phyloP scores from a whole-genome alignment of 805 yeast species.

The Myxozyma mucilagina region DNA sequence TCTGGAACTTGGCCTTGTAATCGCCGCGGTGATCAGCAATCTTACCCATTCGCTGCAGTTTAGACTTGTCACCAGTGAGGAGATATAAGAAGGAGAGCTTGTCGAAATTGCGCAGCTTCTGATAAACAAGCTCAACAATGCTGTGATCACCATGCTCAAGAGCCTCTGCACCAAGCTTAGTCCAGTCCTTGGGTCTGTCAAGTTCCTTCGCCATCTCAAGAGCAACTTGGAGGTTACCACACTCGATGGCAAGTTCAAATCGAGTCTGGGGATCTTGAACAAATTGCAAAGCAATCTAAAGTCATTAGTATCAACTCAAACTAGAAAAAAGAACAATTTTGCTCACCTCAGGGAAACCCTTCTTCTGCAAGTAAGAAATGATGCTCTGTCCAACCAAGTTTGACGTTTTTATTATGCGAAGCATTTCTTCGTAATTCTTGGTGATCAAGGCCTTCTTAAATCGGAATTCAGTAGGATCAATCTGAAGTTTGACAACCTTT shows the following conservation, averaged over 20 bases:
- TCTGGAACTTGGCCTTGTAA: constrained; percentile 74
- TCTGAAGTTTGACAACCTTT: constrained; percentile 69
- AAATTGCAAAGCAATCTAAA: constrained; percentile 80
- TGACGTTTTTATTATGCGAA: constrained; percentile 82
- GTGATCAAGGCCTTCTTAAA: constrained; percentile 91
- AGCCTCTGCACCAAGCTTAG: constrained; percentile 80
- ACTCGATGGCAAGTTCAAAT: constrained; percentile 92
- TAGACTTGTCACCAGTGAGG: constrained; percentile 73
- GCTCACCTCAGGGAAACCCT: constrained; percentile 82
- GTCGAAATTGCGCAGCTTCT: constrained; percentile 82
- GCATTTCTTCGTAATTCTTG: constrained; percentile 87
- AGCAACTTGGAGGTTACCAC: constrained; percentile 87
- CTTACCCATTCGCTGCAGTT: constrained; percentile 78
- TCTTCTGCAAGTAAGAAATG: constrained; percentile 88
- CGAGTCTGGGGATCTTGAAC: constrained; percentile 95
- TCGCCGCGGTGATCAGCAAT: constrained; percentile 91
- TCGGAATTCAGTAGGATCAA: constrained; percentile 96
- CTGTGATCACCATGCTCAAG: constrained; percentile 83
- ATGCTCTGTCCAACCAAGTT: constrained; percentile 96
- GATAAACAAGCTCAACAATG: constrained; percentile 83
- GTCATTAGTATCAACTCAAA: neutral
- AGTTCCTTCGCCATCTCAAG: constrained; percentile 79
- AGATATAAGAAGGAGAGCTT: constrained; percentile 86
- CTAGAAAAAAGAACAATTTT: neutral
- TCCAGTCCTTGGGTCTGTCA: constrained; percentile 72